phyloP scores from a whole-genome alignment of 2,329 filamentous ascomycete genomes.

The Thielaviopsis populi region DNA sequence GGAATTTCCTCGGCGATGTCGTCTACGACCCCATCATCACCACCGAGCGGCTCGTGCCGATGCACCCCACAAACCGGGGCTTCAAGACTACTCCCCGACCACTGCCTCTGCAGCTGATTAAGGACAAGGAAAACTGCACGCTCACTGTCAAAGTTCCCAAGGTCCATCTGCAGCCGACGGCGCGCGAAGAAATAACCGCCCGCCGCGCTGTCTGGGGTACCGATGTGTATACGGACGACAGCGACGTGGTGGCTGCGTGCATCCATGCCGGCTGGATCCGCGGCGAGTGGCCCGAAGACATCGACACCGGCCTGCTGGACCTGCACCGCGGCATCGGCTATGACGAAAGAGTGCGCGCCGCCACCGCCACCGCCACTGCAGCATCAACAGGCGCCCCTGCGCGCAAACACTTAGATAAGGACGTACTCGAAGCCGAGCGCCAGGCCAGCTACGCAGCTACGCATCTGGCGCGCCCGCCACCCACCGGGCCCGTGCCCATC shows the following conservation, averaged over 20 bases:
- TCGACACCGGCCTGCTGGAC: slow-evolving; percentile 54
- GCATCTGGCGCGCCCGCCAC: slow-evolving; percentile 38
- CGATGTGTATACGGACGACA: slow-evolving; percentile 90
- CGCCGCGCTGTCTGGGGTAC: slow-evolving; percentile 80
- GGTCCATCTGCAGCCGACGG: slow-evolving; percentile 52
- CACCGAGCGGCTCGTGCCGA: slow-evolving; percentile 33
- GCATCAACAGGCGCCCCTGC: slow-evolving; percentile 17
- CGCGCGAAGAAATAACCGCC: slow-evolving; percentile 70
- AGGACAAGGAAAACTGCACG: slow-evolving; percentile 73
- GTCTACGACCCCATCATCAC: slow-evolving; percentile 60
- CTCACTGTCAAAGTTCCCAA: slow-evolving; percentile 77
- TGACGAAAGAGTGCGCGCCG: not conserved
- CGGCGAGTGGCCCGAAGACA: slow-evolving; percentile 69
- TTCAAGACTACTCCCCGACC: slow-evolving; percentile 48
- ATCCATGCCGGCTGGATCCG: slow-evolving; percentile 88
- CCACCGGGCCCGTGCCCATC: slow-evolving; percentile 45
- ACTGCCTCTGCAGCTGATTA: slow-evolving; percentile 56
- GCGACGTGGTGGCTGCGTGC: slow-evolving; percentile 79
- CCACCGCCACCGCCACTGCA: not conserved
- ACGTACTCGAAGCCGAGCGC: slow-evolving; percentile 25
- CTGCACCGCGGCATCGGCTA: slow-evolving; percentile 28
- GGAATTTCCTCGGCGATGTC: slow-evolving; percentile 70
- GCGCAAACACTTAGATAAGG: slow-evolving; percentile 20
- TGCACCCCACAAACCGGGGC: slow-evolving; percentile 27
- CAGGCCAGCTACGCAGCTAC: slow-evolving; percentile 24